phyloP scores from a whole-genome alignment of 805 yeast species.

The Torulaspora maleeae region DNA sequence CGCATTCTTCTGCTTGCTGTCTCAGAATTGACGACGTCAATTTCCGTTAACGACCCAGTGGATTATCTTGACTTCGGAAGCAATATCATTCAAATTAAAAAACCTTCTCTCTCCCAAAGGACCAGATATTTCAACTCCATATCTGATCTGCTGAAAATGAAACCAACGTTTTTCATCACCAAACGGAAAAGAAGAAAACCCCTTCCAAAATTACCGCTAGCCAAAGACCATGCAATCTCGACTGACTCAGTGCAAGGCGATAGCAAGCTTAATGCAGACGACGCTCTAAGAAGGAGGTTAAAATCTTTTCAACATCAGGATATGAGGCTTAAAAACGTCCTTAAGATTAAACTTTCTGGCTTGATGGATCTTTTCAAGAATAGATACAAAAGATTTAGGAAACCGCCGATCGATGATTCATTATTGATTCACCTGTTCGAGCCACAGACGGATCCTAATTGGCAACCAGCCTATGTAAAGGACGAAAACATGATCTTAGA shows the following conservation, averaged over 20 bases:
- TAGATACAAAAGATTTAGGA: slow-evolving; percentile 83
- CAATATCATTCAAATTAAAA: slow-evolving; percentile 43
- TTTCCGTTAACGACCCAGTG: slow-evolving; percentile 18
- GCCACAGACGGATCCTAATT: slow-evolving; percentile 39
- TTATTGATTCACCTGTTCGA: slow-evolving; percentile 74
- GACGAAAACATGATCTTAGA: slow-evolving; percentile 79
- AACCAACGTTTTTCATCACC: slow-evolving; percentile 70
- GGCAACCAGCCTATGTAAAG: slow-evolving; percentile 44
- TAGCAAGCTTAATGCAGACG: slow-evolving; percentile 33
- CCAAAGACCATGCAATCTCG: slow-evolving; percentile 21
- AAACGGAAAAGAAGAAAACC: slow-evolving; percentile 44
- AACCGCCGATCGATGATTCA: slow-evolving; percentile 82
- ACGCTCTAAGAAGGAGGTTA: slow-evolving; percentile 39
- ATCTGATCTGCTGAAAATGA: slow-evolving; percentile 52
- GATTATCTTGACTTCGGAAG: slow-evolving; percentile 33
- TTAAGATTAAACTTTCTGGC: slow-evolving; percentile 81
- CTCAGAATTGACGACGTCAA: slow-evolving; percentile 39
- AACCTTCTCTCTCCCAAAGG: slow-evolving; percentile 50
- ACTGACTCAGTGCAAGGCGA: slow-evolving; percentile 14
- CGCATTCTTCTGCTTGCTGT: slow-evolving; percentile 69
- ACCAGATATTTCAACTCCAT: slow-evolving; percentile 52
- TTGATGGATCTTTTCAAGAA: slow-evolving; percentile 85
- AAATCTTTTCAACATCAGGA: slow-evolving; percentile 55
- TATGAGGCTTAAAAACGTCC: slow-evolving; percentile 73
- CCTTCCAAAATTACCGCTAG: slow-evolving; percentile 39